phyloP scores from a whole-genome alignment of 1,284 basidiomycete genomes.

The Cryptococcus amylolentus region DNA sequence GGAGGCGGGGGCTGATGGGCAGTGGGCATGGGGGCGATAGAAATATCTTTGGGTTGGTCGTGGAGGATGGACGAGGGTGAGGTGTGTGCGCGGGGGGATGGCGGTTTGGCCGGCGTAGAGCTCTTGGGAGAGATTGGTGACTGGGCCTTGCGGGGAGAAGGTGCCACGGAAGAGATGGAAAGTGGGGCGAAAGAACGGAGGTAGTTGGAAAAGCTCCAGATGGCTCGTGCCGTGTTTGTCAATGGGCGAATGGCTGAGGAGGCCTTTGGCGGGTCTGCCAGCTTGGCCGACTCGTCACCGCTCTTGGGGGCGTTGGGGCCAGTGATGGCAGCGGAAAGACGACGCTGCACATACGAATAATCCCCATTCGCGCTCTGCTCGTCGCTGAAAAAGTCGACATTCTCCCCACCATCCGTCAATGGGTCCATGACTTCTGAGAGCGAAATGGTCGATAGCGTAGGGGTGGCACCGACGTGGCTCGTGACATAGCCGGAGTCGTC shows the following conservation, averaged over 20 bases:
- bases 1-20: conserved; percentile 12
- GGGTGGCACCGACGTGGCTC: conserved; percentile 29
- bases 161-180: conserved; percentile 22
- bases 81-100: neutral
- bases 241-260: conserved; percentile 28
- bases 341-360: conserved; percentile 17
- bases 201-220: conserved; percentile 41
- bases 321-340: neutral
- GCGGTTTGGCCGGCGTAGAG: neutral
- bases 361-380: conserved; percentile 30
- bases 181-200: conserved; percentile 42
- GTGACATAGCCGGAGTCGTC: conserved; percentile 8
- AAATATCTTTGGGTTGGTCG: neutral
- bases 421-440: conserved; percentile 42
- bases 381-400: conserved; percentile 32
- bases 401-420: conserved; percentile 25
- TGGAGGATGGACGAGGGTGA: conserved; percentile 2
- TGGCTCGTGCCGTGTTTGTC: conserved; percentile 27
- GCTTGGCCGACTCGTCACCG: neutral
- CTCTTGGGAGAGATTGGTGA: neutral
- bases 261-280: neutral
- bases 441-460: conserved; percentile 42
- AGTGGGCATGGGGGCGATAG: conserved; percentile 20
- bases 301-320: neutral
- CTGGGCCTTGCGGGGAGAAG: conserved; percentile 1